phyloP scores from a whole-genome alignment of 495 filamentous ascomycete species.

The Platismatia glauca region DNA sequence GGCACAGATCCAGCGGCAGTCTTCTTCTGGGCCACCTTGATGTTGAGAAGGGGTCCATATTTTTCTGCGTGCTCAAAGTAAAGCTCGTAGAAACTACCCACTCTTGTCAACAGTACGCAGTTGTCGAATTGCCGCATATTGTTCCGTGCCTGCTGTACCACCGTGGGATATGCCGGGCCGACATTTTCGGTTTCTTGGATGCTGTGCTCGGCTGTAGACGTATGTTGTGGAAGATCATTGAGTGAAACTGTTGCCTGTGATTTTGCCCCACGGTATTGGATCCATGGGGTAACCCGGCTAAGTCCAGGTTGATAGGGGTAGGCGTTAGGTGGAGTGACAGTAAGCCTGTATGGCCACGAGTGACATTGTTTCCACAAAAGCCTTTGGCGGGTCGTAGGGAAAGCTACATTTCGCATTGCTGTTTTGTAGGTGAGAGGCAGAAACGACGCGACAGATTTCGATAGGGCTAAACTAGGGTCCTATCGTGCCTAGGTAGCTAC shows the following conservation, averaged over 20 bases:
- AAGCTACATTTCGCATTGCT: conserved; percentile 23
- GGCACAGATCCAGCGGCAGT: conserved; percentile 64
- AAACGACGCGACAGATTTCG: conserved; percentile 11
- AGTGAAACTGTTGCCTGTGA: conserved; percentile 48
- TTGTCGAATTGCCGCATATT: conserved; percentile 87
- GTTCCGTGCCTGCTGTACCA: conserved; percentile 78
- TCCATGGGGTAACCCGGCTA: neutral
- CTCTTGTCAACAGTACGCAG: conserved; percentile 80
- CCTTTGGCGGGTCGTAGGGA: neutral
- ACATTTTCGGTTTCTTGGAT: conserved; percentile 36
- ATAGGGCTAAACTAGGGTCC: conserved; percentile 11
- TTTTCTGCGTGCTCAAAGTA: conserved; percentile 93
- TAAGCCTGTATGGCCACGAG: neutral
- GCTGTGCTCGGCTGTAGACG: conserved; percentile 40
- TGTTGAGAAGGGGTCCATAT: conserved; percentile 71
- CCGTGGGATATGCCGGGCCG: conserved; percentile 66
- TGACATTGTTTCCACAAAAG: neutral
- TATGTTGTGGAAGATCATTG: conserved; percentile 58
- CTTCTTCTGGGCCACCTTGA: conserved; percentile 79
- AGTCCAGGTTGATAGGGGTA: neutral
- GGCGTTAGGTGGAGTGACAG: neutral
- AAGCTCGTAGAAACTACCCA: conserved; percentile 93
- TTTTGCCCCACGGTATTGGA: conserved; percentile 35
- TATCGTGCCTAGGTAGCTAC: neutral
- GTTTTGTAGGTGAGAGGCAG: neutral